Base-by-base conservation (phyloP, 2,329 filamentous ascomycete genomes). In the Alternaria gaisen region DNA sequence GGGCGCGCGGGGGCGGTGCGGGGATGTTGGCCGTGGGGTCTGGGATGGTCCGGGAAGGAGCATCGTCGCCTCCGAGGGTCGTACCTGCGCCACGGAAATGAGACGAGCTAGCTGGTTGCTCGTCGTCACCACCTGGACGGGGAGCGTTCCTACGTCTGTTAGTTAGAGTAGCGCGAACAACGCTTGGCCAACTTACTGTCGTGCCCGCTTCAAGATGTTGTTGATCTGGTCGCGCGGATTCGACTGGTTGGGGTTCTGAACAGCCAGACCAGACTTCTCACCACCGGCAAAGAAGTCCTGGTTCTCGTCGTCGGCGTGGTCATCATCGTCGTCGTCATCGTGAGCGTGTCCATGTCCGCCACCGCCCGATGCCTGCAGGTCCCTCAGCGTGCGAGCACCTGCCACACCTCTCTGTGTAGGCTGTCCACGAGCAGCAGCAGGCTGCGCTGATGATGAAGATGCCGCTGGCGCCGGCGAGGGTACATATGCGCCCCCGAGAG, bases 201-300 rank as follows among this genome's bases (percentile, higher is more conserved):
- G 76, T 43, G 83, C 83, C 56, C 82, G 77, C 60, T 81, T 79
- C 65, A 85, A 73, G 65, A 85, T 84, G 71, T 81, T 83, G 66
- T 80, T 78, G 73, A 84, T 84, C 60, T 83, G 81, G 60, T 84
- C 82, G 41, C 78, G 72, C 54, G 76, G 77, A 81, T 85, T 73
- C 79, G 76, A 63, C 46, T 86, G 83, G 71, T 85, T 84, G 2
- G 88, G 88, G 69, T 90, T 88, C 73, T 90, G 86, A 57, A 90
- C 88, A 7, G 88, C 88, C 26, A 90, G 79, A n/a, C 87, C 88
- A 30, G 91, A 94, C 84, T 95, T 95, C 80, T 94, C 92, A 34
- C 92, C 92, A 53, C 92, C 92, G 20, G 92, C 90, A 77, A 94
- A 95, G 64, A 94, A 82, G 72, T 95, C 91, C 60, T 83, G 82